Base-by-base conservation (phyloP, 164 flowering plant genomes). In the Buxus sempervirens region DNA sequence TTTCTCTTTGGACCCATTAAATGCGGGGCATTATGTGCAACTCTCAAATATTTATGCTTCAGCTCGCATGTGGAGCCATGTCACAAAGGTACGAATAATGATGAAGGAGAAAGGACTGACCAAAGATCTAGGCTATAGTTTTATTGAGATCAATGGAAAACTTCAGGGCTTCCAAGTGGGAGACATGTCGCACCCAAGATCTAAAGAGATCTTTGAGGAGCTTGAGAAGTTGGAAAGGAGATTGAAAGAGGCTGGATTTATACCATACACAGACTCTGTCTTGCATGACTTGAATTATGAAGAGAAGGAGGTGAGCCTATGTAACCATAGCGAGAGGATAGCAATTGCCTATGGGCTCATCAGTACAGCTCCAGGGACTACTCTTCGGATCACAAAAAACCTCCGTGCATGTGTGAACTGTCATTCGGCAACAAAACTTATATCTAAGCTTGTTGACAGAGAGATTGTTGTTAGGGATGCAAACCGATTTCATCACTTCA, bases 21-120 rank as follows among this genome's bases (percentile, higher is more conserved):
- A 81, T 38, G 80, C 77, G 32, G 89, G 87, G 27, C 84, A 81
- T 67, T 87, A 81, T 74, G 89, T 87, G 60, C 87, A 82, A 65
- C 82, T 87, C 10, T 87, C 89, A 1, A 87, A 87, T 75, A 82
- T 85, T 18, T 85, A 87, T 70, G 89, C 89, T 72, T 75, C 85
- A n/a, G 73, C 71, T 12, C 73, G 80, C 4, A 21, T 79, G 69
- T 83, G 91, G 91, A 75, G 73, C 62, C 71, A 62, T 45, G 89
- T 83, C 28, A 74, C 68, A 57, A 73, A 73, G 53, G 70, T 87
- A 16, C 75, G 87, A 22, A 64, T 73, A 8, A 8, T 78, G 73
- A 76, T 82, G 86, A 82, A 64, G 62, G 79, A 78, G 53, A 82
- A 75, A 38, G 87, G 91, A 23, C 55, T 85, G 64, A 73, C 22